Base-by-base conservation (phyloP, 495 filamentous ascomycete species). In the Astrothelium subdiscretum region DNA sequence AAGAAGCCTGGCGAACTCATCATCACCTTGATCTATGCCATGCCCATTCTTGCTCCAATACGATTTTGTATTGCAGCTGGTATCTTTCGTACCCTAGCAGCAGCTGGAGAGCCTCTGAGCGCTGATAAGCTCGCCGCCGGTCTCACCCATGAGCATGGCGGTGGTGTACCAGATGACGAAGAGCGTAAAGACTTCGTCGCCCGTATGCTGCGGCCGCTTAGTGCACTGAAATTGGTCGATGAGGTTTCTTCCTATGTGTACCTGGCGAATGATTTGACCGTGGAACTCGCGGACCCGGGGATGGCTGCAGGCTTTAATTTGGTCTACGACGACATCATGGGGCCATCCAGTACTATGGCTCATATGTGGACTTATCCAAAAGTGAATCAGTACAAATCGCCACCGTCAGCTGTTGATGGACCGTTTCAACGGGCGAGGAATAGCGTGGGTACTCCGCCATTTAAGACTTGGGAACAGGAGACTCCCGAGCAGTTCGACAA, bases 321-420 rank as follows among this genome's bases (percentile, higher is more conserved):
- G 42, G 42, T 48, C 42, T 48, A 48, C 42, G 42, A 48, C 42
- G 42, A 48, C 42, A 48, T 48, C 18, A 58, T 58, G 54, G 54
- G 54, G 12, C 54, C 54, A 31, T 31, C 27, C 27, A 58, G 54
- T 35, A 58, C 54, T 31, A 58, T 58, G 54, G 54, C 54, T 31
- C 27, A 58, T 31, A 27, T 58, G 54, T 35, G 27, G 27, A 31
- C 54, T 31, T 58, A 58, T 35, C 54, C 27, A 15, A 58, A 35
- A 35, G 54, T 20, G 32, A 58, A 58, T 35, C 27, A 35, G 32
- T 58, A 35, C 27, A 58, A 58, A 35, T 31, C 27, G n/a, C 54
- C 54, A 31, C 54, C 54, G 6, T 58, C 54, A 31, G 54, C 54
- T 35, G 54, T 31, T 58, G 54, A 58, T 58, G 54, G 54, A 31